Evolutionary conservation across 139 green algal genomes (phyloP).

Genomic region (Chlorella sorokiniana): DNA sequence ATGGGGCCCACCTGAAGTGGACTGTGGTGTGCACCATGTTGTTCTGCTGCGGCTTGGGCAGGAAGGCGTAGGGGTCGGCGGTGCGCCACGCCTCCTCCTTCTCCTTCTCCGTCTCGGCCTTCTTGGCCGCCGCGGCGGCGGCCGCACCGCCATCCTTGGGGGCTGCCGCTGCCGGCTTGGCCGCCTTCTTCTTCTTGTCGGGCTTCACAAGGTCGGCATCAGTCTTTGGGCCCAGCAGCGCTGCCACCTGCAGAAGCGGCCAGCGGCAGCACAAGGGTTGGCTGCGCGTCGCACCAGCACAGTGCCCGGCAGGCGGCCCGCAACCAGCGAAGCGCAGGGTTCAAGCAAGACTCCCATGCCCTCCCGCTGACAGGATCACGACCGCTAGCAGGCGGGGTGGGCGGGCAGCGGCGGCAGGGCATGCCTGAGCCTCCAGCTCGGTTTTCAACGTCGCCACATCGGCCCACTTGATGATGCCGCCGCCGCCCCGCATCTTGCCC

Average conservation of each 20-base stretch:
- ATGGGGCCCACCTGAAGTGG: conserved; percentile 44
- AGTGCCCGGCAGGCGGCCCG: not conserved
- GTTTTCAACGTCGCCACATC: conserved; percentile 66
- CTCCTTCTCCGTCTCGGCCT: not conserved
- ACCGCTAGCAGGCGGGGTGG: no score
- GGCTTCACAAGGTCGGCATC: conserved; percentile 79
- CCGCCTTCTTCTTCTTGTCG: conserved; percentile 75
- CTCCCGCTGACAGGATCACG: no score
- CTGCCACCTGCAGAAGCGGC: conserved; percentile 46
- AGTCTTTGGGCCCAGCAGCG: conserved; percentile 86
- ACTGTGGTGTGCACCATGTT: conserved; percentile 79
- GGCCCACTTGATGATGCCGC: conserved; percentile 76
- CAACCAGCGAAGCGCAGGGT: no score
- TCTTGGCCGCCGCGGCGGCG: conserved; percentile 24
- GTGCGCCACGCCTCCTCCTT: conserved; percentile 29
- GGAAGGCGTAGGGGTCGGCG: conserved; percentile 84
- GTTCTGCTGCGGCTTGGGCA: conserved; percentile 84
- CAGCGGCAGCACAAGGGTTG: not conserved
- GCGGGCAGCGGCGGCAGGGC: not conserved
- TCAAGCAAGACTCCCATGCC: no score
- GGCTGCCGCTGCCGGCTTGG: conserved; percentile 20
- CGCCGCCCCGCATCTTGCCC: conserved; percentile 53
- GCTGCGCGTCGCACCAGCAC: no score
- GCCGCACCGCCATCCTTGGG: conserved; percentile 13
- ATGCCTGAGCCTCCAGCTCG: conserved; percentile 50